phyloP scores from a whole-genome alignment of 768 basidiomycete genomes.

The Antrodiella citrinella region DNA sequence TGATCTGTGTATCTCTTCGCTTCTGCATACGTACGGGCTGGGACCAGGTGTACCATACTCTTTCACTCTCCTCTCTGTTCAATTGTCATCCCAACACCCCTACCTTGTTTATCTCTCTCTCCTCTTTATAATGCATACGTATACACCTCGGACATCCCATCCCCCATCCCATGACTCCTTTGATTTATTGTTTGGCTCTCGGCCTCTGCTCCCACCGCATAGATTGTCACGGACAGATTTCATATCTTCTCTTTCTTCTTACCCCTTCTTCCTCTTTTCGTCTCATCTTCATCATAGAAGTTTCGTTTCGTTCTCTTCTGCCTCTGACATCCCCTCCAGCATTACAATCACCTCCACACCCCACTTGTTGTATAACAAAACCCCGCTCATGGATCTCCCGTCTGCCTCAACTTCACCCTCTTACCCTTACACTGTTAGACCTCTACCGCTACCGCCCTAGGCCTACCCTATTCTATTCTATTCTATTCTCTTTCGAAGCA shows the following conservation, averaged over 20 bases:
- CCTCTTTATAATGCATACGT: neutral
- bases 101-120: neutral
- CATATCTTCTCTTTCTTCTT: too few species aligned
- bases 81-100: too few species aligned
- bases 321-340: neutral
- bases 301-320: too few species aligned
- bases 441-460: neutral
- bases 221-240: neutral
- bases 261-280: too few species aligned
- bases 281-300: too few species aligned
- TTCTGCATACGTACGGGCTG: neutral
- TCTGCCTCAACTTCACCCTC: neutral
- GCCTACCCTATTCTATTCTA: neutral
- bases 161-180: neutral
- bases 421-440: neutral
- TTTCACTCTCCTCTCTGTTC: neutral
- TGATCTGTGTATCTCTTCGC: too few species aligned
- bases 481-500: neutral
- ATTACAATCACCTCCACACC: neutral
- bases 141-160: neutral
- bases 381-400: neutral
- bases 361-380: neutral
- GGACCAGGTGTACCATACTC: neutral
- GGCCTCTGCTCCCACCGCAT: neutral
- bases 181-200: neutral